Percentiles rank a stretch among this genome's conserved stretches.
Conservation (phyloP, 176 grass and related monocot genomes). For the sorghum (Sorghum bicolor) region Sorghum_bicolor_NCBIv3 NC_012877.2:56703001-56703500, state of each 20-base stretch:
- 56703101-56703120: neutral
- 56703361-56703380: neutral
- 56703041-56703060: neutral
- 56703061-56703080: neutral
- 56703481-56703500: constrained; percentile 34
- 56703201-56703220: neutral
- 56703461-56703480: constrained; percentile 53
- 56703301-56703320: constrained; percentile 24
- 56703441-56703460: neutral
- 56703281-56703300: constrained; percentile 12
- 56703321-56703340: constrained; percentile 16
- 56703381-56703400: neutral
- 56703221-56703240: neutral
- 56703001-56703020: neutral
- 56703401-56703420: neutral
- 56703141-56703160: too few species aligned
- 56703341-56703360: neutral
- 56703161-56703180: neutral
- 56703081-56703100: neutral
- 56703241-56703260: neutral
- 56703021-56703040: neutral
- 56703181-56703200: neutral
- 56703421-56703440: constrained; percentile 26
- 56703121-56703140: neutral
- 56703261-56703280: neutral